These are phyloP conservation scores for Penicillium macrosclerotiorum DNA, from an alignment of 495 filamentous ascomycete genomes.

Conservation along the genomic window DNA sequence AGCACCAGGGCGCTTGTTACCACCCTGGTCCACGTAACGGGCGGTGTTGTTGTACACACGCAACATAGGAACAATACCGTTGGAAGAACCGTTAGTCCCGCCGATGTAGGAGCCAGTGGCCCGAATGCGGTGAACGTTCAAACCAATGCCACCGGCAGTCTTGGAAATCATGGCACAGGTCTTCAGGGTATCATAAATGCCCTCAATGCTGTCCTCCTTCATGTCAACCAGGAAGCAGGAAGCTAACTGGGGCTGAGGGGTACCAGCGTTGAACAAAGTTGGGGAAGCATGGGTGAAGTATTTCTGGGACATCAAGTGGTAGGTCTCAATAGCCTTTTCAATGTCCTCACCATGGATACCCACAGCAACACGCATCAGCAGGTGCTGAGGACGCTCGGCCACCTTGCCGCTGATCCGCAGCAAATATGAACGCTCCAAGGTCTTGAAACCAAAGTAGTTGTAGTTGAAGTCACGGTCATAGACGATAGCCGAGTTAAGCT, in stretches of 20 bases:
- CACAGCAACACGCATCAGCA: slow-evolving; percentile 98
- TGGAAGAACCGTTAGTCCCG: slow-evolving; percentile 95
- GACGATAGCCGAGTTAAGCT: slow-evolving; percentile 97
- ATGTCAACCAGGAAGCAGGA: slow-evolving; percentile 98
- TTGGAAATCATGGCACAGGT: slow-evolving; percentile 99
- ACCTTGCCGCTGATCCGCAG: slow-evolving; percentile 90
- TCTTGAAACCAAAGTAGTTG: slow-evolving; percentile 99
- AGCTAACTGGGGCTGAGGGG: slow-evolving; percentile 86
- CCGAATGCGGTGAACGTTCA: slow-evolving; percentile 94
- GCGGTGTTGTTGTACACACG: slow-evolving; percentile 99
- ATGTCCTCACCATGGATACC: slow-evolving; percentile 94
- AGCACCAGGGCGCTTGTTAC: slow-evolving; percentile 97
- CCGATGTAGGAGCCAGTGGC: slow-evolving; percentile 96
- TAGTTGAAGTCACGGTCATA: slow-evolving; percentile 99
- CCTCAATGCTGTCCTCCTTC: slow-evolving; percentile 98
- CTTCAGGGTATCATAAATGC: slow-evolving; percentile 98
- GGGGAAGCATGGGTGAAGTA: slow-evolving; percentile 98
- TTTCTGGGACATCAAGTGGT: slow-evolving; percentile 96
- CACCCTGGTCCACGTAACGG: slow-evolving; percentile 96
- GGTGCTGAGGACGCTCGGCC: slow-evolving; percentile 94
- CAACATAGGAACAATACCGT: slow-evolving; percentile 96
- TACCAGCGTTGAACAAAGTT: slow-evolving; percentile 96
- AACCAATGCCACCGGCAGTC: slow-evolving; percentile 94
- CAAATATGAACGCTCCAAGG: slow-evolving; percentile 94
- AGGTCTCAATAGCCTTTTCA: slow-evolving; percentile 92